A percentile compares a stretch with the other conserved stretches of the same genome.
Conservation (phyloP, 345 rosid species). For the Heritiera littoralis region DNA sequence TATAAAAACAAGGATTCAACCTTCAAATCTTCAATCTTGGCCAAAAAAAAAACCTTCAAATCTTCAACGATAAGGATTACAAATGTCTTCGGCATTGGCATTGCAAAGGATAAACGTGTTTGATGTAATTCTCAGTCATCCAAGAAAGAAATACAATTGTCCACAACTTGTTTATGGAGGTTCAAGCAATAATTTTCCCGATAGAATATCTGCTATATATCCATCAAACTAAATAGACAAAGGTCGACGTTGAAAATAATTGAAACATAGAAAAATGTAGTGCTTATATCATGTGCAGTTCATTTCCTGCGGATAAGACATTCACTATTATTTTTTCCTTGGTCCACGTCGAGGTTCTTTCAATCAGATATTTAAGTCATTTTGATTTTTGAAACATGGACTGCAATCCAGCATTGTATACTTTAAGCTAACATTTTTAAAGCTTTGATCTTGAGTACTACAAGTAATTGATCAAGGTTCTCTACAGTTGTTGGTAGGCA, state of each 20-base stretch:
- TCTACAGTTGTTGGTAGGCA: not conserved
- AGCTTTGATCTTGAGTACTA: too few species aligned
- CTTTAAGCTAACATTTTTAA: too few species aligned
- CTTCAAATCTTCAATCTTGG: not conserved
- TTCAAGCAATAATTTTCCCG: not conserved
- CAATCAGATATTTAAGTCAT: too few species aligned
- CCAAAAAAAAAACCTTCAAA: too few species aligned
- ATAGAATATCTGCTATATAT: slow-evolving; percentile 13
- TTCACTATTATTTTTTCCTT: not conserved
- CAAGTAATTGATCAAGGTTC: not conserved
- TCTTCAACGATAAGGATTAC: not conserved
- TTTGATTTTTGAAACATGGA: too few species aligned
- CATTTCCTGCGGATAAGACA: not conserved
- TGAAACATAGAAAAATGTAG: not conserved
- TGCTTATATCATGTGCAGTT: not conserved
- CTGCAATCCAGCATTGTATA: too few species aligned
- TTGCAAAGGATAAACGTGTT: not conserved
- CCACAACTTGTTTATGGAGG: not conserved
- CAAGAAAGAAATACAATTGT: not conserved
- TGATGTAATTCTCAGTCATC: not conserved
- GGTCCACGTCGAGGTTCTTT: too few species aligned
- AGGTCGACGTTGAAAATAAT: not conserved
- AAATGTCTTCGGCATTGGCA: slow-evolving; percentile 3
- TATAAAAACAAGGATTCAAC: not conserved
- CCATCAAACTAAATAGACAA: not conserved